A percentile compares a stretch with the other conserved stretches of the same genome.
Conservation (phyloP, 306 rosid genomes). For the Biancaea sappan region DNA sequence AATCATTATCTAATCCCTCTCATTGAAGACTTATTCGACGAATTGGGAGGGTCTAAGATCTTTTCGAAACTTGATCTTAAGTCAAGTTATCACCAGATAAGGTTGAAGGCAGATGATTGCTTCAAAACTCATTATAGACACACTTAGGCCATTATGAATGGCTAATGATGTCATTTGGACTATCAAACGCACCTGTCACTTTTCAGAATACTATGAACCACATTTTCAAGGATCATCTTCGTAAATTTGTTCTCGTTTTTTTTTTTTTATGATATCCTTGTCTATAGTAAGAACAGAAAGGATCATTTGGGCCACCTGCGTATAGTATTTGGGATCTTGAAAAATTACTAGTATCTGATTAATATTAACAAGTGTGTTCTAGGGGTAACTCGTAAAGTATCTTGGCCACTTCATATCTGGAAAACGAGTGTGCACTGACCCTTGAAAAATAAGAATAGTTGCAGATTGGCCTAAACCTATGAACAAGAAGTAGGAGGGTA, state of each 20-base stretch:
- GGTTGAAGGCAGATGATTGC: background rate
- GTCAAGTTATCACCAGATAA: background rate
- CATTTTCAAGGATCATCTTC: rapidly evolving
- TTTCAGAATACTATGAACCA: background rate
- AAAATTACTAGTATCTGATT: no score
- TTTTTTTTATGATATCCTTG: background rate
- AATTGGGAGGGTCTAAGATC: background rate
- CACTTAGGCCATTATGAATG: background rate
- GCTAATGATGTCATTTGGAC: background rate
- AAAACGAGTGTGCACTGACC: no score
- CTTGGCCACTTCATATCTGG: background rate
- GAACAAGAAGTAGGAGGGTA: no score
- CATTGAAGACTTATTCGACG: background rate
- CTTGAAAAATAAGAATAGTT: no score
- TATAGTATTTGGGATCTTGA: no score
- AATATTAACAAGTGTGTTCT: no score
- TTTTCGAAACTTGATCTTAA: background rate
- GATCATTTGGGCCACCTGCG: background rate
- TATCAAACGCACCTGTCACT: background rate
- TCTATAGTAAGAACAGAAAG: no score
- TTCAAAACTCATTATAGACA: background rate
- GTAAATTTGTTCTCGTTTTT: background rate
- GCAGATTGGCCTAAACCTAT: no score
- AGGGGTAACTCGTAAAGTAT: background rate
- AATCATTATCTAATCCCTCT: background rate